Percentiles rank a stretch among this genome's conserved stretches.
phyloP scores from a whole-genome alignment of 164 flowering plant genomes.

The Platanus orientalis region DNA sequence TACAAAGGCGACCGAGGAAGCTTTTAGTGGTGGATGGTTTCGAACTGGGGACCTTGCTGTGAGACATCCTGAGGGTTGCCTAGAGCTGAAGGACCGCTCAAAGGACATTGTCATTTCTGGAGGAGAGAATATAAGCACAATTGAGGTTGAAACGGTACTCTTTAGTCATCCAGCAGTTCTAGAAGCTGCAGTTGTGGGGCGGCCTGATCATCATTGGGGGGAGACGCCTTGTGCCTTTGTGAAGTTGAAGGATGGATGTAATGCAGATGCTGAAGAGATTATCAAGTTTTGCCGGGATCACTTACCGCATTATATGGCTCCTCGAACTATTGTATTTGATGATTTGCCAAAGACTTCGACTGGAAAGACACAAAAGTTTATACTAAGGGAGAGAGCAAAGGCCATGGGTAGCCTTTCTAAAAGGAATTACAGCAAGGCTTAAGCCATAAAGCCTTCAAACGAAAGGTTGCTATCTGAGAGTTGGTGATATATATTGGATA shows the following conservation, averaged over 20 bases:
- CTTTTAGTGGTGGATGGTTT: slow-evolving; percentile 62
- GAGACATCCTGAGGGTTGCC: slow-evolving; percentile 40
- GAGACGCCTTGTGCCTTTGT: slow-evolving; percentile 66
- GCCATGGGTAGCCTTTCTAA: slow-evolving; percentile 29
- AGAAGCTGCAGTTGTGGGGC: slow-evolving; percentile 72
- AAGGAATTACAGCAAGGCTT: slow-evolving; percentile 18
- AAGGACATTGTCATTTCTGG: slow-evolving; percentile 42
- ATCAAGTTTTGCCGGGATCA: slow-evolving; percentile 37
- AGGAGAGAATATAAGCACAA: slow-evolving; percentile 45
- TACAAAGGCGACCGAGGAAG: slow-evolving; percentile 37
- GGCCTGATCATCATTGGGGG: slow-evolving; percentile 33
- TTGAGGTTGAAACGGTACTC: slow-evolving; percentile 60
- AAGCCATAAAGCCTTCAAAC: not conserved
- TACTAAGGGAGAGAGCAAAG: slow-evolving; percentile 48
- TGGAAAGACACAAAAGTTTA: slow-evolving; percentile 65
- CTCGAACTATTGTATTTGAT: slow-evolving; percentile 42
- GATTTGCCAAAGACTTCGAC: slow-evolving; percentile 55
- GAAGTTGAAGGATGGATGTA: slow-evolving; percentile 38
- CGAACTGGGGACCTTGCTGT: slow-evolving; percentile 57
- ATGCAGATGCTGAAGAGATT: slow-evolving; percentile 34
- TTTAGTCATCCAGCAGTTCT: slow-evolving; percentile 43
- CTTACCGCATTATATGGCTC: slow-evolving; percentile 55
- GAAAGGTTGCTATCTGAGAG: not conserved
- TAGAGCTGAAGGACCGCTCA: slow-evolving; percentile 55
- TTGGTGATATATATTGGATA: no score